Evolutionary conservation across 1,284 basidiomycete species (phyloP), one percentile per base, ranked within the genome.

Genomic region (Trametes hirsuta): DNA sequence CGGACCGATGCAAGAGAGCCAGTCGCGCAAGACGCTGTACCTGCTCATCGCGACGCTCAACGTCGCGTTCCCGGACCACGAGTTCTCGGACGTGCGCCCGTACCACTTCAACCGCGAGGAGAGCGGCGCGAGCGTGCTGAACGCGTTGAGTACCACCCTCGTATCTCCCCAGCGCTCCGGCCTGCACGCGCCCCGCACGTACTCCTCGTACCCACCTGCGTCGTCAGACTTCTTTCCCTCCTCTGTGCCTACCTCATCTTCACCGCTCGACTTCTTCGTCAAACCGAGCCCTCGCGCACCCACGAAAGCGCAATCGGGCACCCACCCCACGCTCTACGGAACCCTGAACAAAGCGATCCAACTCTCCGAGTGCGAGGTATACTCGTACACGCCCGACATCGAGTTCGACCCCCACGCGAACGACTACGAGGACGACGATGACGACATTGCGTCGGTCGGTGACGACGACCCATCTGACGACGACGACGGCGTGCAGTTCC

Each of bases 21-120:
- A 84, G 39, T 89, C 91, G 37, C 83, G 94, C 69, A 96, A 95
- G 84, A 94, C 91, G 2, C 85, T 96, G 52, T 95, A 93, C 79
- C 85, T 97, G 55, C 90, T 99, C 72, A 98, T 99, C 69, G 92
- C 95, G 14, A 96, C 95, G 3, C 90, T 99, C 70, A 99, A 99
- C 78, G 87, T 94, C 68, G 96, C 97, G 3, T 99, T 97, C 74
- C 96, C 96, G 0, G 97, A 98, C 81, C 88, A 98, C 77, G 96
- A 98, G 73, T 99, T 99, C 78, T 94, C 93, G 22, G 90, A 94
- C 70, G 93, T 98, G 55, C 87, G 92, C 37, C 93, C 95, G 0
- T 90, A 90, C 35, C 93, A 97, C 69, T 99, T 99, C 75, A 90
- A 86, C 75, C 90, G 86, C 65, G 91, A 95, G 71, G 85, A 91